phyloP scores from a whole-genome alignment of 495 filamentous ascomycete genomes.

The Penicillium bialowiezense region DNA sequence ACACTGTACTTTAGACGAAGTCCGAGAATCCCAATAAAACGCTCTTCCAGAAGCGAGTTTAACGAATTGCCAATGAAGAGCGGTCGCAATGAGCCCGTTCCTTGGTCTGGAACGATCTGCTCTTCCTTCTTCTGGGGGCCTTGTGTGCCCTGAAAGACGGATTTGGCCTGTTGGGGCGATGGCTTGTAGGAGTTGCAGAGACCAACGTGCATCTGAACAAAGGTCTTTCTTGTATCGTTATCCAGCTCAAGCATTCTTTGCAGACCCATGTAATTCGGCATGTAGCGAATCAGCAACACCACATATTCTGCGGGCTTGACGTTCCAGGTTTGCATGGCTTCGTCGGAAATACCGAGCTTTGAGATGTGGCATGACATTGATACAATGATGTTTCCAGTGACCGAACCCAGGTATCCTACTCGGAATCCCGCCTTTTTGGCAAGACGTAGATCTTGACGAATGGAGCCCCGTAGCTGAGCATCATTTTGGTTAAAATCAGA shows the following conservation, averaged over 20 bases:
- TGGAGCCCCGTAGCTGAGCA: slow-evolving; percentile 18
- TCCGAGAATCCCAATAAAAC: slow-evolving; percentile 62
- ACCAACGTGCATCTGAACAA: slow-evolving; percentile 43
- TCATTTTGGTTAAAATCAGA: slow-evolving; percentile 25
- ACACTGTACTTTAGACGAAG: slow-evolving; percentile 51
- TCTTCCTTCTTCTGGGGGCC: slow-evolving; percentile 1
- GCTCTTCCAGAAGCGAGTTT: slow-evolving; percentile 64
- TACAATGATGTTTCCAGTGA: slow-evolving; percentile 57
- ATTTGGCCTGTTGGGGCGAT: slow-evolving; percentile 34
- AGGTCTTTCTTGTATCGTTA: neutral
- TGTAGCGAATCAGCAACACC: slow-evolving; percentile 71
- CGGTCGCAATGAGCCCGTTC: slow-evolving; percentile 29
- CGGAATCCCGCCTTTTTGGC: slow-evolving; percentile 70
- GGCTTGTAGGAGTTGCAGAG: slow-evolving; percentile 51
- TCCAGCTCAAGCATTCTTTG: slow-evolving; percentile 41
- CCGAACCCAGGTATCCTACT: slow-evolving; percentile 59
- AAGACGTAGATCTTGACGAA: slow-evolving; percentile 61
- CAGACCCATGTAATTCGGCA: slow-evolving; percentile 53
- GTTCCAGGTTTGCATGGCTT: slow-evolving; percentile 76
- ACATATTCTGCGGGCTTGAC: slow-evolving; percentile 66
- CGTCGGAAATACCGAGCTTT: slow-evolving; percentile 72
- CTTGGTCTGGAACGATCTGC: too few relatives aligned
- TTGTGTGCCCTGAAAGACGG: slow-evolving; percentile 41
- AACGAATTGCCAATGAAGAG: slow-evolving; percentile 74
- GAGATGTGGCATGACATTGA: slow-evolving; percentile 59